Conservation (phyloP, 2,329 filamentous ascomycete genomes). For the Rutstroemia sp. region DNA sequence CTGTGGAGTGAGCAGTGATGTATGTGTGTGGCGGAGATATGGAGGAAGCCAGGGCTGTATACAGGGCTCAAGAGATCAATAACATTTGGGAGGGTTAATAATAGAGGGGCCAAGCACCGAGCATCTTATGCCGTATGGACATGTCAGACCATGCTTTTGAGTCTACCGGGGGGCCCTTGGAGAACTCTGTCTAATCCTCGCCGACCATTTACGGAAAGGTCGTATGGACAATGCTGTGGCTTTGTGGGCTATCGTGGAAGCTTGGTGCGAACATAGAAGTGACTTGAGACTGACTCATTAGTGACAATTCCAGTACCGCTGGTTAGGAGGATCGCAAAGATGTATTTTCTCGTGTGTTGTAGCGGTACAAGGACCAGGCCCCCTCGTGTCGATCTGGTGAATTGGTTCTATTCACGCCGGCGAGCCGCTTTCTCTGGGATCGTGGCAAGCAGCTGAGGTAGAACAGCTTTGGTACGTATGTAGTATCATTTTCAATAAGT, state of each 20-base stretch:
- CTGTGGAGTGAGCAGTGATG: neutral
- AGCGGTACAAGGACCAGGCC: neutral
- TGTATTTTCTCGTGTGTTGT: neutral
- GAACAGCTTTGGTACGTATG: neutral
- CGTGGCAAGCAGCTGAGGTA: slow-evolving; percentile 4
- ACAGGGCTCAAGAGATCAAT: slow-evolving; percentile 1
- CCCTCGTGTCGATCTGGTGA: slow-evolving; percentile 8
- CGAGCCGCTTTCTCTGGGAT: neutral
- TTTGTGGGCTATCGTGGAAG: slow-evolving; percentile 3
- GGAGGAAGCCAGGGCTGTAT: neutral
- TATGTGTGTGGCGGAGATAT: neutral
- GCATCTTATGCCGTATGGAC: slow-evolving; percentile 2
- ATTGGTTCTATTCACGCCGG: neutral
- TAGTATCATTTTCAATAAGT: neutral
- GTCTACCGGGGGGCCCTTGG: neutral
- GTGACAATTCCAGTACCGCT: neutral
- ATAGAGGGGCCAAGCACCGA: slow-evolving; percentile 1
- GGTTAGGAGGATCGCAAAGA: neutral
- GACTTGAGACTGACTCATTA: slow-evolving; percentile 2
- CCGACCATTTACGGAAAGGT: slow-evolving; percentile 6
- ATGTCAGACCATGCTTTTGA: slow-evolving; percentile 1
- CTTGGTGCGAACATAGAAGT: slow-evolving; percentile 1
- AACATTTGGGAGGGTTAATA: slow-evolving; percentile 1
- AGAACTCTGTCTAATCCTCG: slow-evolving; percentile 2
- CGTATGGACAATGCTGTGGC: slow-evolving; percentile 9